These are phyloP conservation scores for Fusarium coicis DNA, from an alignment of 2,329 filamentous ascomycete species.

Conservation along the genomic window DNA sequence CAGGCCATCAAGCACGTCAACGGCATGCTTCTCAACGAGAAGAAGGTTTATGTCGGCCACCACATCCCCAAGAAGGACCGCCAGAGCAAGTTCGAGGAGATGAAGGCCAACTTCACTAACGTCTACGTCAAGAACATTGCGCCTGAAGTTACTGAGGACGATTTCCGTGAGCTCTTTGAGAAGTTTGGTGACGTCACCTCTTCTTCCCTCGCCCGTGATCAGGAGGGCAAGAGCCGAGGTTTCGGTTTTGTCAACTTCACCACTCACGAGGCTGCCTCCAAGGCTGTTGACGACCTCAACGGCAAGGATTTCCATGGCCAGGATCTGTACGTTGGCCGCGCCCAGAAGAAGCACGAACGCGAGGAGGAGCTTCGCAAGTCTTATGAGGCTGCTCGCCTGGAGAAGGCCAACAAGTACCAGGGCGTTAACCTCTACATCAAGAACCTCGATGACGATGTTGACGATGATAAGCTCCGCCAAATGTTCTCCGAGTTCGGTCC, in stretches of 20 bases:
- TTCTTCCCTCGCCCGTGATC: conserved; percentile 89
- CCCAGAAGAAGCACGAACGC: conserved; percentile 99
- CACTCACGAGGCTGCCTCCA: conserved; percentile 85
- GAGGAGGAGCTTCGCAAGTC: conserved; percentile 99
- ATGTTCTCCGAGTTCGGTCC: conserved; percentile 92
- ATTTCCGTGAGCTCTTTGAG: conserved; percentile 94
- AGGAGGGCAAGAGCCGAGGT: conserved; percentile 91
- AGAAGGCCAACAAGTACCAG: conserved; percentile 99
- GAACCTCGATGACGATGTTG: conserved; percentile 96
- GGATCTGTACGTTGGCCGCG: conserved; percentile 96
- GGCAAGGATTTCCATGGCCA: conserved; percentile 92
- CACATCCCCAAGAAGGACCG: conserved; percentile 99
- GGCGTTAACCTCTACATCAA: conserved; percentile 99
- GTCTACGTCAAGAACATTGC: conserved; percentile 99
- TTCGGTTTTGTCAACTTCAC: conserved; percentile 98
- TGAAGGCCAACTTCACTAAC: conserved; percentile 99
- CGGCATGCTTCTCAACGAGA: conserved; percentile 99
- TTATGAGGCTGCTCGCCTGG: conserved; percentile 95
- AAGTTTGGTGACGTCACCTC: conserved; percentile 95
- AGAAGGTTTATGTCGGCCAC: conserved; percentile 99
- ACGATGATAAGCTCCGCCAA: conserved; percentile 96
- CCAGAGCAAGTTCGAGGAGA: conserved; percentile 99
- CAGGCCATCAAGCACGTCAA: conserved; percentile 99
- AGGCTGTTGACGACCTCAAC: conserved; percentile 92
- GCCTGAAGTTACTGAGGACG: conserved; percentile 85